Percentiles rank a stretch among this genome's conserved stretches.
Evolutionary conservation across 176 grass and related monocot species (phyloP).

Genomic region (Musa beccarii): DNA sequence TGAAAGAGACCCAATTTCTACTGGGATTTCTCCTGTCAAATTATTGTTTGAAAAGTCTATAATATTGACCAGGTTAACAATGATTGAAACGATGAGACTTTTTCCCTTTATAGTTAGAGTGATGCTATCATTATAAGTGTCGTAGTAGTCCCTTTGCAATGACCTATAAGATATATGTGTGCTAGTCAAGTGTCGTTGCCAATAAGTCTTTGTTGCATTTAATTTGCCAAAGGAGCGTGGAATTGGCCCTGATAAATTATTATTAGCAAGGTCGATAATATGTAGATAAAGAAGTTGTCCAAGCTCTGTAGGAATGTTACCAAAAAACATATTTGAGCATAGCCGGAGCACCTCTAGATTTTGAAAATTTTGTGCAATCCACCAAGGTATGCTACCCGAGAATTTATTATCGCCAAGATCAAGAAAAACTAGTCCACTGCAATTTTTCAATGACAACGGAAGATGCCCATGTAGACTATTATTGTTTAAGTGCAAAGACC

Average conservation of each 20-base stretch:
- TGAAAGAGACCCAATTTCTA: neutral
- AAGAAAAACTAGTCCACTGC: neutral
- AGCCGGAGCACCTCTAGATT: constrained; percentile 5
- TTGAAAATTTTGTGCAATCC: constrained; percentile 13
- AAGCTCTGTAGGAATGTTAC: neutral
- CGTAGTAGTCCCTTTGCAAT: too few species aligned
- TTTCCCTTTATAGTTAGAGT: neutral
- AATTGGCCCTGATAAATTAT: neutral
- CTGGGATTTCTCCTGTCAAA: neutral
- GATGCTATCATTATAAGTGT: neutral
- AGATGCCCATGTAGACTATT: constrained; percentile 11
- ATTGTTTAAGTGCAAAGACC: neutral
- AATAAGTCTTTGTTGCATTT: neutral
- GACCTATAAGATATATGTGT: too few species aligned
- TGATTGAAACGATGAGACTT: neutral
- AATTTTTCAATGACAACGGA: neutral
- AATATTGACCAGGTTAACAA: neutral
- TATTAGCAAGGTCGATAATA: constrained; percentile 20
- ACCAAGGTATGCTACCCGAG: constrained; percentile 17
- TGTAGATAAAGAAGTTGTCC: constrained; percentile 4
- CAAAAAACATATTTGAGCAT: neutral
- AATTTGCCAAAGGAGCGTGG: constrained; percentile 1
- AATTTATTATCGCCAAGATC: constrained; percentile 14
- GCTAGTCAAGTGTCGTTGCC: too few species aligned
- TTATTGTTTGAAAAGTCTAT: constrained; percentile 3